These are phyloP conservation scores for Galerina sulciceps DNA, from an alignment of 768 basidiomycete species.

Conservation along the genomic window DNA sequence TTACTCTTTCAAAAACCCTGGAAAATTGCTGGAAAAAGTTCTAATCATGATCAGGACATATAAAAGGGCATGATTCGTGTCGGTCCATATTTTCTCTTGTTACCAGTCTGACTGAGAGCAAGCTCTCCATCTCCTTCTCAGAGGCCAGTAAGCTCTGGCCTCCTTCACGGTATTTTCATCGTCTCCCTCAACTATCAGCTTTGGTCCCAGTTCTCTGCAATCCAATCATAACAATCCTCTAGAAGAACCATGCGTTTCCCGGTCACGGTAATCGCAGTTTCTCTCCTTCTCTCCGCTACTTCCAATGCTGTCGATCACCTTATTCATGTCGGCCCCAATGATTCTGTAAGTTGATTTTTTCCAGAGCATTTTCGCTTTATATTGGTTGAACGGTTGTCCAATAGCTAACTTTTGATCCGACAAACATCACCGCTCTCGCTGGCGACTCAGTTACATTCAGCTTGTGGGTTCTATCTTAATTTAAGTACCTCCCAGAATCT, in stretches of 20 bases:
- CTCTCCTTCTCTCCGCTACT: constrained; percentile 43
- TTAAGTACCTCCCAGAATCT: background rate
- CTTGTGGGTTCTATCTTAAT: constrained; percentile 42
- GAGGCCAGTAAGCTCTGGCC: too few species aligned
- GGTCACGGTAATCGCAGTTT: constrained; percentile 35
- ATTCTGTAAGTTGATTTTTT: constrained; percentile 25
- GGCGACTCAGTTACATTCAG: constrained; percentile 58
- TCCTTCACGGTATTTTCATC: too few species aligned
- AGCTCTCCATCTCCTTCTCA: too few species aligned
- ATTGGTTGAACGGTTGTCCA: background rate
- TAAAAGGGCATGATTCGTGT: too few species aligned
- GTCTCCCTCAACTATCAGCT: too few species aligned
- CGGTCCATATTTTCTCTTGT: too few species aligned
- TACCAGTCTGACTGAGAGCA: too few species aligned
- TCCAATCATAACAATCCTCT: too few species aligned
- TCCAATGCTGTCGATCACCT: constrained; percentile 39
- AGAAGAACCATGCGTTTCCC: constrained; percentile 54
- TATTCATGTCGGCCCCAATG: constrained; percentile 47
- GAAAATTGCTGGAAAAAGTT: too few species aligned
- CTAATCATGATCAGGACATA: too few species aligned
- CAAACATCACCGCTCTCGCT: constrained; percentile 39
- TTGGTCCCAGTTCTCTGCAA: too few species aligned
- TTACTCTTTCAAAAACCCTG: too few species aligned
- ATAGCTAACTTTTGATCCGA: constrained; percentile 43
- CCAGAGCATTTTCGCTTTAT: background rate